Evolutionary conservation across 257 asterid genomes (phyloP).

Genomic region (Thymus mandschuricus): DNA sequence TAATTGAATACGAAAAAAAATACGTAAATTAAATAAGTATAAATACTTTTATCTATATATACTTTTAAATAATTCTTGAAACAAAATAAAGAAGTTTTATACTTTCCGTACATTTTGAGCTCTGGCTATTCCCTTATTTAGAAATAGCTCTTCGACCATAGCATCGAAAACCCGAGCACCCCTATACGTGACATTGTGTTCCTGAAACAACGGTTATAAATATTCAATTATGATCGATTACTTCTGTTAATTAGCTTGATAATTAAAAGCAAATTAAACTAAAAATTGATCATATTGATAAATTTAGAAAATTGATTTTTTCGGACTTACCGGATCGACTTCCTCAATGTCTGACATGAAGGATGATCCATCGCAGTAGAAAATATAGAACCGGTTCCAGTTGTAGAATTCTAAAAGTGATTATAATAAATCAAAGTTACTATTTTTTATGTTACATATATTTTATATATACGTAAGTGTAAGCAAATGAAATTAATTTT

Average conservation of each 20-base stretch:
- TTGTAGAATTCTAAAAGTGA: not conserved
- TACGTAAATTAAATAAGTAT: too few relatives aligned
- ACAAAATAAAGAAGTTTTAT: too few relatives aligned
- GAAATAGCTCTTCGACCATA: slow-evolving; percentile 25
- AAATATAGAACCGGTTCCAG: not conserved
- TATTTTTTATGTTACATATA: not conserved
- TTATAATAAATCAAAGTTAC: not conserved
- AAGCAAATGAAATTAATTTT: too few relatives aligned
- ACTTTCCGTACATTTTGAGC: slow-evolving; percentile 30
- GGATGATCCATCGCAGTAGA: not conserved
- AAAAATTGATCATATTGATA: too few relatives aligned
- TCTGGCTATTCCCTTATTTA: slow-evolving; percentile 35
- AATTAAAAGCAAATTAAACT: too few relatives aligned
- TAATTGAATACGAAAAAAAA: too few relatives aligned
- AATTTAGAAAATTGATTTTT: too few relatives aligned
- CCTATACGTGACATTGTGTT: slow-evolving; percentile 27
- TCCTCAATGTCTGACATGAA: not conserved
- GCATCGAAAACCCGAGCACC: slow-evolving; percentile 41
- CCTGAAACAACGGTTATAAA: slow-evolving; percentile 14
- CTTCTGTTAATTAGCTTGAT: too few relatives aligned
- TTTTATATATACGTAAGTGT: too few relatives aligned
- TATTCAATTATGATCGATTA: too few relatives aligned
- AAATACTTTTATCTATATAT: too few relatives aligned
- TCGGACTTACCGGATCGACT: not conserved
- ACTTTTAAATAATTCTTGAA: too few relatives aligned